Percentiles rank a stretch among this genome's conserved stretches.
phyloP scores from a whole-genome alignment of 2,329 filamentous ascomycete genomes.

The Sarocladium brachiariae region DNA sequence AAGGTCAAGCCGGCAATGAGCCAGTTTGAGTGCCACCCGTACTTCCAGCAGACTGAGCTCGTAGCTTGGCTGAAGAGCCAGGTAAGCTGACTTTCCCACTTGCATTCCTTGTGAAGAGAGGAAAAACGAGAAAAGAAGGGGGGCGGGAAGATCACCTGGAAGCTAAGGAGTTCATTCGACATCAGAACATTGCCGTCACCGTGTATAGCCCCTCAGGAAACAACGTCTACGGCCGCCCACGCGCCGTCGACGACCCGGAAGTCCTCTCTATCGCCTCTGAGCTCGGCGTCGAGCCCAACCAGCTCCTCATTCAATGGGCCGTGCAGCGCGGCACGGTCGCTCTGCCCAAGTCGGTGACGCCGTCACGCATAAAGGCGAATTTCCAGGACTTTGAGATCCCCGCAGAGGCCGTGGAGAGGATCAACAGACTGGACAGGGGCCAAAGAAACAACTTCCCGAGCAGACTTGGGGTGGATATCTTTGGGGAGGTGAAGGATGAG shows the following conservation, averaged over 20 bases:
- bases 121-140: too few relatives aligned
- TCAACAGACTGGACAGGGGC: constrained; percentile 30
- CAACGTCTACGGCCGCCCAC: constrained; percentile 31
- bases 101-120: too few relatives aligned
- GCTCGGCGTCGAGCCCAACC: constrained; percentile 43
- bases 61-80: constrained; percentile 24
- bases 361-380: constrained; percentile 61
- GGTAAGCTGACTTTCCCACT: neutral
- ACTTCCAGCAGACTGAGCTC: constrained; percentile 40
- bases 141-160: too few relatives aligned
- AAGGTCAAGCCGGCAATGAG: constrained; percentile 43
- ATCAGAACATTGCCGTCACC: constrained; percentile 40
- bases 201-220: constrained; percentile 60
- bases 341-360: constrained; percentile 63
- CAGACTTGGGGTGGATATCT: constrained; percentile 35
- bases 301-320: constrained; percentile 52
- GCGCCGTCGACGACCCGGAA: constrained; percentile 37
- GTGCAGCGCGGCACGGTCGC: constrained; percentile 59
- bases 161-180: neutral
- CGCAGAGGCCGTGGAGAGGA: constrained; percentile 28
- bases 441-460: constrained; percentile 37
- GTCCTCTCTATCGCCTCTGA: constrained; percentile 46
- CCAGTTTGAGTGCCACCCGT: constrained; percentile 44
- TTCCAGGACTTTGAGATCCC: constrained; percentile 33
- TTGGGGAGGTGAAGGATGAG: constrained; percentile 29